Base-by-base conservation (phyloP, 2,329 filamentous ascomycete species). In the Metarhizium brunneum region DNA sequence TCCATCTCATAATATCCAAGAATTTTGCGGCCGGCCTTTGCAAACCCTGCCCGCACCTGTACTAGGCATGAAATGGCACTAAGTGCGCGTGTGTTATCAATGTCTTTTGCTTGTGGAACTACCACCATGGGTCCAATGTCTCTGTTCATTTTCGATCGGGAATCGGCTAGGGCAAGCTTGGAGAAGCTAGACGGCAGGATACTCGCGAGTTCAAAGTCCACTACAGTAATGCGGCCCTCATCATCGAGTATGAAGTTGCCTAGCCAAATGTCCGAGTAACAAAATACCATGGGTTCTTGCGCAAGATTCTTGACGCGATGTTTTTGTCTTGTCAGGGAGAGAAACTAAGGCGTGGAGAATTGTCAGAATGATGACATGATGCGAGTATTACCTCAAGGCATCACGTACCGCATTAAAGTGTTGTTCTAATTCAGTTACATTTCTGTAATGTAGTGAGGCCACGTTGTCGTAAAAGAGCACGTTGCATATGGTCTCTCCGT, bases 231-330 rank as follows among this genome's bases (percentile, higher is more conserved):
- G 11, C 30, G 29, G 38, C 50, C 49, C 14, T 58, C 35, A 4
- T 59, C 40, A 47, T 60, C 57, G 11, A 63, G 59, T 3, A 62
- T 59, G 38, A 60, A 63, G 51, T 63, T 63, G 11, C 29, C 59
- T 14, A 51, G 54, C 43, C 48, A 57, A 36, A 59, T 2, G 45
- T 62, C 60, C 2, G 59, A 55, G 32, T 60, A 54, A 45, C 61
- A 62, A 55, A 62, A 63, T 30, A 63, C 55, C 60, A 62, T 58
- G 0, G 60, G 60, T 36, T 63, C 59, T 10, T 14, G 53, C 5
- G 56, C 52, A 5, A 63, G 59, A 4, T 50, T 47, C 7, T 53
- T 18, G 20, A 63, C 38, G 16, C 50, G 54, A 10, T 1, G 8
- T 11, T 51, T 54, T 8, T 47, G 25, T 45, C 53, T 61, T 38